Conservation (phyloP, 2,329 filamentous ascomycete species). For the Arthrocladium fulminans region DNA sequence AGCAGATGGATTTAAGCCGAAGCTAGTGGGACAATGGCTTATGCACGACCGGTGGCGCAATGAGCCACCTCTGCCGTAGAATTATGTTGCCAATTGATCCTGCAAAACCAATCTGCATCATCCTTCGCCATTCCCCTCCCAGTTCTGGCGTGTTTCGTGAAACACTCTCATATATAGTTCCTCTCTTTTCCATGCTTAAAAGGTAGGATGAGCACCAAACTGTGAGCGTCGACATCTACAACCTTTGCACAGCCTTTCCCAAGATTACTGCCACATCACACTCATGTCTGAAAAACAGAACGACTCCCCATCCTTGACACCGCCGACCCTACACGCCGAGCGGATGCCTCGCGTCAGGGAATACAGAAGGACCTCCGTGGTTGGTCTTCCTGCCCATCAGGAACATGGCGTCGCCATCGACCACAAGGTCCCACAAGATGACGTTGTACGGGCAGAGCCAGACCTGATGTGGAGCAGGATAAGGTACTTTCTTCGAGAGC, state of each 20-base stretch:
- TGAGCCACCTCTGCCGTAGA: neutral
- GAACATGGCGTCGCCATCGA: constrained; percentile 29
- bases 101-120: neutral
- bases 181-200: neutral
- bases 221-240: neutral
- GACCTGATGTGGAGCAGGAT: constrained; percentile 46
- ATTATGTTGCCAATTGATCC: too few relatives aligned
- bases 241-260: neutral
- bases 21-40: neutral
- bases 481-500: constrained; percentile 46
- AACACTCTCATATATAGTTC: neutral
- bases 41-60: neutral
- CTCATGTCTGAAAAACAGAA: constrained; percentile 17
- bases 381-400: constrained; percentile 15
- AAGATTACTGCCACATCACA: neutral
- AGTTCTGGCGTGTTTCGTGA: neutral
- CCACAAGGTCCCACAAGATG: constrained; percentile 26
- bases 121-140: neutral
- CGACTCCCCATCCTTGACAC: constrained; percentile 13
- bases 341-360: constrained; percentile 6
- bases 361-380: constrained; percentile 17
- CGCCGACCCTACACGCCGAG: constrained; percentile 16
- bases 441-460: constrained; percentile 21
- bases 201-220: neutral
- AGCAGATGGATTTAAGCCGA: neutral